phyloP scores from a whole-genome alignment of 306 rosid species.

The Castanea crenata region DNA sequence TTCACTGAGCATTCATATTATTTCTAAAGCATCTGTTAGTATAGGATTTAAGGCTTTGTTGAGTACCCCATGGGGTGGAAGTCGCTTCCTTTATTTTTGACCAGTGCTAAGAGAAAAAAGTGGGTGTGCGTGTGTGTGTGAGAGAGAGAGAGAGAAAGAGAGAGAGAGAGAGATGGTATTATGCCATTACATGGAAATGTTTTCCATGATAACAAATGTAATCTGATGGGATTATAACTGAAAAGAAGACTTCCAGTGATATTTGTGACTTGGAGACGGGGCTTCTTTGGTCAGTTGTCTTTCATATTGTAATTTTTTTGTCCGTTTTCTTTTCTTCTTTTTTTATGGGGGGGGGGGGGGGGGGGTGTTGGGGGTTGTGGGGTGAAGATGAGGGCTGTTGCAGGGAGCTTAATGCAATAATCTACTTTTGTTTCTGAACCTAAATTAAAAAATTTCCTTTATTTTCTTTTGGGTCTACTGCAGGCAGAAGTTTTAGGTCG shows the following conservation, averaged over 20 bases:
- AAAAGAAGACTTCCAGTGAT: not conserved
- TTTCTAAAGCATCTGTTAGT: not conserved
- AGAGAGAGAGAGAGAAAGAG: not conserved
- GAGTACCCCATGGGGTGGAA: not conserved
- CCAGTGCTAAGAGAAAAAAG: not conserved
- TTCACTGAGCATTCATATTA: not conserved
- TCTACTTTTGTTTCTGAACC: not conserved
- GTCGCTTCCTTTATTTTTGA: not conserved
- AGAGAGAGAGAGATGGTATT: not conserved
- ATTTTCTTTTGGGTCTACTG: not conserved
- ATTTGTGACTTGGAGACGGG: not conserved
- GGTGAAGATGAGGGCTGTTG: too few relatives aligned
- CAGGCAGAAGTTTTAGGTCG: constrained; percentile 93
- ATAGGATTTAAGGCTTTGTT: not conserved
- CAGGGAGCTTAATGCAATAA: not conserved
- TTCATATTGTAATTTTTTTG: not conserved
- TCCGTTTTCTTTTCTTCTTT: too few relatives aligned
- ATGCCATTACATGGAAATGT: not conserved
- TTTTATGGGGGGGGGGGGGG: not conserved
- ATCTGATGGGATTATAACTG: not conserved
- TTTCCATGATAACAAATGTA: not conserved
- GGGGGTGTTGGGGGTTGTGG: too few relatives aligned
- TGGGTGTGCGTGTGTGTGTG: not conserved
- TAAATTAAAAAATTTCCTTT: not conserved
- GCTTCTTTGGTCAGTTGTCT: not conserved